Evolutionary conservation across 345 rosid genomes (phyloP), one percentile per base, ranked within the genome.

Genomic region (Eucalyptus lansdowneana): DNA sequence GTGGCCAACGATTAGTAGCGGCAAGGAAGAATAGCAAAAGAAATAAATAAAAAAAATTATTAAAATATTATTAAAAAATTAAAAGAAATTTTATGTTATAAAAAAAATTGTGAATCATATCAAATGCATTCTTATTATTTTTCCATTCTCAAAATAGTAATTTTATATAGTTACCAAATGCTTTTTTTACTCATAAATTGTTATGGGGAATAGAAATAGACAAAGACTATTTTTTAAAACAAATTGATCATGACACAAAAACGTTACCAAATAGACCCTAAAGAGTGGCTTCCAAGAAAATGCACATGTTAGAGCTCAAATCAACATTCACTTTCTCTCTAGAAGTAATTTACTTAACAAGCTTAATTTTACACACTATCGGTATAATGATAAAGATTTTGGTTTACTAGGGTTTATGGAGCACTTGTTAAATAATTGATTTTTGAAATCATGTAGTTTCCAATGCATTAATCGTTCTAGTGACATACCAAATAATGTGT

Each of bases 1-100:
- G 3, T 34, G 34, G 34, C 34, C 3, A 34, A 3, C 34, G 34
- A 34, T 34, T 1, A 1, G 2, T 0, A 0, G 1, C 0, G 4
- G 0, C 2, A 3, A 3, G 56, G 4, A 8, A 53, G 24, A 19
- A 53, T 53, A 53, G 3, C 9, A 7, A 53, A 53, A 50, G 0
- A 13, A 5, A 50, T 2, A 49, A 14, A 49, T 1, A 6, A 17
- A 17, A 51, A 51, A 1, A 1, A 16, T 12, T 4, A 0, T 49
- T 49, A 50, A 14, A 16, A 51, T 1, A 17, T 3, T 53, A 17
- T 53, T 53, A 34, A 53, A 53, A 53, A 53, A 7, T 53, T 17
- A 53, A 53, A 53, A 17, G 56, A 53, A 53, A 53, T 6, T 53
- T 0, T 53, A 53, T 17, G 56, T 51, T 17, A 53, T 51, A 51